Evolutionary conservation across 495 filamentous ascomycete species (phyloP), one percentile per base, ranked within the genome.

Genomic region (Melanomma pulvis-pyrius): DNA sequence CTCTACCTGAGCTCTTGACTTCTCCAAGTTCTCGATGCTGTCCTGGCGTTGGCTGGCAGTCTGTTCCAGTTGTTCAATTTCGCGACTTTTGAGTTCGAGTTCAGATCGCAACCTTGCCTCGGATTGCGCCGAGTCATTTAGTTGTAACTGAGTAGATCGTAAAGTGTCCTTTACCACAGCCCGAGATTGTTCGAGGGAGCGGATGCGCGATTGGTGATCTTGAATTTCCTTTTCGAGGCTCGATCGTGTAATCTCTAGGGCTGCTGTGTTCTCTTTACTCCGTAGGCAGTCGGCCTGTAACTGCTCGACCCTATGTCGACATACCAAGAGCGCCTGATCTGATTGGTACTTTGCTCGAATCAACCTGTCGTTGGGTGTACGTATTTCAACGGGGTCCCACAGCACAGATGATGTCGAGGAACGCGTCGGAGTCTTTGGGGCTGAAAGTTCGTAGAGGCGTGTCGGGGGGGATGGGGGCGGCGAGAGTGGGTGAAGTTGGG

Each of bases 291-390:
- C 69, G 4, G 60, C 61, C 30, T 71, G 69, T 25, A 71, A 51
- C 12, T 59, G 29, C 32, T 65, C 64, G 13, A 71, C 68, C 32
- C 65, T 47, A 32, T 15, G 29, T 21, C 69, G 59, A 36, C 59
- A 68, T 8, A 65, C 60, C 8, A 54, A 13, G 8, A 71, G 60
- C 5, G 69, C 69, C 34, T 61, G 65, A 25, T 68, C 69, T 13
- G 69, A 71, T 44, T 71, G 65, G 1, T 46, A 50, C 29, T 71
- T 71, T 21, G 65, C 69, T 36, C 56, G 57, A 28, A 65, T 61
- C 6, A 71, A 39, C 21, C 69, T 54, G 21, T 71, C 51, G 22
- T 71, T 36, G 13, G 57, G 50, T 0, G 62, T 62, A 25, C 60
- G 54, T 39, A 64, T 59, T 7, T 61, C 50, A 32, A 25, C 32